Conservation (phyloP, 208 protist genomes). For the Wallacemonas sp. region DNA sequence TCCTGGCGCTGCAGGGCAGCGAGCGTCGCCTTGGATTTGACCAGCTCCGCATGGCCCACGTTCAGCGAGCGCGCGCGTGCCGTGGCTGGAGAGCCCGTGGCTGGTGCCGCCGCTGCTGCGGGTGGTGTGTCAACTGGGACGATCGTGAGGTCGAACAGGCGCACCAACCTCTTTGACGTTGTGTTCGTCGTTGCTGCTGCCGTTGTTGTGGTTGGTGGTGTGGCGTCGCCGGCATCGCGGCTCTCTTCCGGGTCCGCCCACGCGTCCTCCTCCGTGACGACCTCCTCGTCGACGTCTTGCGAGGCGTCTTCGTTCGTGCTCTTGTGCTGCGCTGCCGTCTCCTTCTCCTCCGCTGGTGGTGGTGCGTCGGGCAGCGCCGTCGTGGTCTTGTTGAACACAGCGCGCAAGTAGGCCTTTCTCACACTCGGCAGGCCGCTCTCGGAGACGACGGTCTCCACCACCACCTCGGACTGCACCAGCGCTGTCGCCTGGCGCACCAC, state of each 20-base stretch:
- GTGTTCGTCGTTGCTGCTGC: no score
- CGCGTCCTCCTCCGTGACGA: no score
- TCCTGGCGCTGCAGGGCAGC: conserved; percentile 49
- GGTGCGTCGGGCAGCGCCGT: no score
- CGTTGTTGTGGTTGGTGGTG: no score
- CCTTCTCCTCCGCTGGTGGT: no score
- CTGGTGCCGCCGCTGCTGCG: no score
- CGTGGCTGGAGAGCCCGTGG: not conserved
- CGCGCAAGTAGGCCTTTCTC: conserved; percentile 47
- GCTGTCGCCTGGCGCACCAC: conserved; percentile 13
- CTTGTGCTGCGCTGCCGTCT: no score
- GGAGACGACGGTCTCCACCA: conserved; percentile 51
- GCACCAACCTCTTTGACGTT: conserved; percentile 2
- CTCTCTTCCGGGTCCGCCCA: no score
- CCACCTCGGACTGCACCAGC: conserved; percentile 40
- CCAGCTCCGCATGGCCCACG: conserved; percentile 37
- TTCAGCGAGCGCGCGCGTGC: conserved; percentile 18
- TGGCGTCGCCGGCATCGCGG: not conserved
- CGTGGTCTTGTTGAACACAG: conserved; percentile 26
- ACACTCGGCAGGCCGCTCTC: conserved; percentile 67
- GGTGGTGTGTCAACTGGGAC: not conserved
- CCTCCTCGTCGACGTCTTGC: not conserved
- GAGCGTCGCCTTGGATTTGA: conserved; percentile 30
- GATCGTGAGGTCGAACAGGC: not conserved
- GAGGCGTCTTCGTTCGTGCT: not conserved